Percentiles rank a stretch among this genome's conserved stretches.
Conservation (phyloP, 1,139 yeast genomes). For the Nadsonia starkeyi-henricii region DNA sequence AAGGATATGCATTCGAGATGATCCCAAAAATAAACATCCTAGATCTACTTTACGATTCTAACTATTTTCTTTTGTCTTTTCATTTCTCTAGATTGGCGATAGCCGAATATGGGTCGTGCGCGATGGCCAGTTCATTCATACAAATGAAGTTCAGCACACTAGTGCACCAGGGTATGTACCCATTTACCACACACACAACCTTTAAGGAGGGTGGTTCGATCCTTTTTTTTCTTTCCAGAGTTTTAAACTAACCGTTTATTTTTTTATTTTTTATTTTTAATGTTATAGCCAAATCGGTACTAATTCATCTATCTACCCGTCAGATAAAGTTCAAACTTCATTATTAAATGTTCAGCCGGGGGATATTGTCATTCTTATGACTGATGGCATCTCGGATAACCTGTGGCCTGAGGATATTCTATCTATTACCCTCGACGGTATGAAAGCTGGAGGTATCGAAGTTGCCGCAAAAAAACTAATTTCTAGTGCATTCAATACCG, state of each 20-base stretch:
- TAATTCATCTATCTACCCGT: slow-evolving; percentile 4
- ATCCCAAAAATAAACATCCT: too few species aligned
- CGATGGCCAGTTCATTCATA: slow-evolving; percentile 32
- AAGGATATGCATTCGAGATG: too few species aligned
- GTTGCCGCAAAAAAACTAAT: slow-evolving; percentile 8
- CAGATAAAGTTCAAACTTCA: slow-evolving; percentile 1
- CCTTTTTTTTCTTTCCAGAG: neutral
- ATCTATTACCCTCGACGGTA: slow-evolving; percentile 21
- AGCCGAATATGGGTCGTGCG: slow-evolving; percentile 37
- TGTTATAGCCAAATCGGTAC: slow-evolving; percentile 3
- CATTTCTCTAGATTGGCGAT: slow-evolving; percentile 32
- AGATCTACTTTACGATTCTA: too few species aligned
- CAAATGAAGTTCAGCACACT: slow-evolving; percentile 23
- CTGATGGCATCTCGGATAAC: slow-evolving; percentile 91
- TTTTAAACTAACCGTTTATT: too few species aligned
- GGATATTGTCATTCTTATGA: slow-evolving; percentile 72
- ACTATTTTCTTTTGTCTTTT: too few species aligned
- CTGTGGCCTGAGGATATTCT: slow-evolving; percentile 63
- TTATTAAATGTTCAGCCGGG: slow-evolving; percentile 28
- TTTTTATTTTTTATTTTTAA: too few species aligned
- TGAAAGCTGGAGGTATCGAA: slow-evolving; percentile 8
- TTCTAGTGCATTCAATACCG: slow-evolving; percentile 8
- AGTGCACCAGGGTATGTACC: slow-evolving; percentile 1
- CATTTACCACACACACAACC: neutral
- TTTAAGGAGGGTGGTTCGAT: neutral